Evolutionary conservation across 306 rosid genomes (phyloP).

Genomic region (Abrus pulchellus): DNA sequence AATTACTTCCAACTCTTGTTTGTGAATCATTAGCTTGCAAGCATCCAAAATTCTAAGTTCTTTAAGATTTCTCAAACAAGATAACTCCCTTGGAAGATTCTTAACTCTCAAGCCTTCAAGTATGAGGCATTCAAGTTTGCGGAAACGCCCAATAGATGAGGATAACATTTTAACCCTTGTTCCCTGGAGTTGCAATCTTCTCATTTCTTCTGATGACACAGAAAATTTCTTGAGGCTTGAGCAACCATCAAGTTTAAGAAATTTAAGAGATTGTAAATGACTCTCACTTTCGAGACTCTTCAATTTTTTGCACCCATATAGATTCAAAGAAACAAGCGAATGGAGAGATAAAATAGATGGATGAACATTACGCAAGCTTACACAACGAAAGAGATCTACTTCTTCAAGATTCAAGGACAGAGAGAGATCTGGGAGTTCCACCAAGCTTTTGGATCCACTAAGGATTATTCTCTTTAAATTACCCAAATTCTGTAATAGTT

Average conservation of each 20-base stretch:
- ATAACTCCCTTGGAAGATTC: no score
- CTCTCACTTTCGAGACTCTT: background rate
- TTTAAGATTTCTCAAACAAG: no score
- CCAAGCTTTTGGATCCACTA: background rate
- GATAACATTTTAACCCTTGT: background rate
- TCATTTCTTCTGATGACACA: background rate
- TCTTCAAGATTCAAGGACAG: background rate
- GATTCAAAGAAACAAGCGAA: background rate
- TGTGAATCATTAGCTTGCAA: no score
- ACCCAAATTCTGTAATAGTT: background rate
- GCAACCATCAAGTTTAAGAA: accelerated
- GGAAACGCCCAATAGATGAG: background rate
- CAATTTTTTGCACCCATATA: background rate
- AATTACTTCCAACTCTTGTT: no score
- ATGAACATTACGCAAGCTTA: background rate
- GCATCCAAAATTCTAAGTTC: no score
- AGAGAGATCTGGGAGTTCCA: background rate
- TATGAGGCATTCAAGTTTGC: no score
- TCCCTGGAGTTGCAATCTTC: accelerated
- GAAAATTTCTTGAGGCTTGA: background rate
- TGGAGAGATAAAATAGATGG: constrained; percentile 9
- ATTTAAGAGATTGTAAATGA: background rate
- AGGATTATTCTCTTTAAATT: background rate
- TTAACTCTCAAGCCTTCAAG: no score
- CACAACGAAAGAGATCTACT: background rate